A percentile compares a stretch with the other conserved stretches of the same genome.
Conservation (phyloP, 2,329 filamentous ascomycete species). For the Aspergillus sp. region DNA sequence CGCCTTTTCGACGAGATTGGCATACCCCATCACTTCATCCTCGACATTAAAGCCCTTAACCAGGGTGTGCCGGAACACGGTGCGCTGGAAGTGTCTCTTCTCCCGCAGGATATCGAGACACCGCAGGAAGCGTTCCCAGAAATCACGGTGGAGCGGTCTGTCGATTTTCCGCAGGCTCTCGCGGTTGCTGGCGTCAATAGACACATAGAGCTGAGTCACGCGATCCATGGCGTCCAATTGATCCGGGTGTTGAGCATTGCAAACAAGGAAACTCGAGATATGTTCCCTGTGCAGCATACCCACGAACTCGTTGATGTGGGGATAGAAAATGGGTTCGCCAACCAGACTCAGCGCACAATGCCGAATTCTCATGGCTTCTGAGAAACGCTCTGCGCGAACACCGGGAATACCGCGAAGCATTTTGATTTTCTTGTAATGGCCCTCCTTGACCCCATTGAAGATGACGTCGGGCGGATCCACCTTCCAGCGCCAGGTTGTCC, state of each 20-base stretch:
- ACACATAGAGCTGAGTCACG: conserved; percentile 93
- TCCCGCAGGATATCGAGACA: conserved; percentile 83
- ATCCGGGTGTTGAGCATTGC: conserved; percentile 92
- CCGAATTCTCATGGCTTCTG: conserved; percentile 83
- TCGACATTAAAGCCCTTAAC: conserved; percentile 98
- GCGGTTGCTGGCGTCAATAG: conserved; percentile 86
- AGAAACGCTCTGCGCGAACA: conserved; percentile 81
- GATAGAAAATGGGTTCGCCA: conserved; percentile 98
- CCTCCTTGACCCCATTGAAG: conserved; percentile 79
- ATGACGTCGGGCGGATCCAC: conserved; percentile 86
- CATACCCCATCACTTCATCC: conserved; percentile 84
- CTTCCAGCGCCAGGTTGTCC: conserved; percentile 93
- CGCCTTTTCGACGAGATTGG: conserved; percentile 73
- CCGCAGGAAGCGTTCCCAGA: conserved; percentile 89
- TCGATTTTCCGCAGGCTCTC: conserved; percentile 84
- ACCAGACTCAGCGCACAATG: conserved; percentile 90
- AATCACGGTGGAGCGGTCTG: conserved; percentile 84
- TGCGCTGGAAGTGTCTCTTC: conserved; percentile 75
- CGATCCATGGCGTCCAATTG: conserved; percentile 72
- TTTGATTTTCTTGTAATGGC: conserved; percentile 95
- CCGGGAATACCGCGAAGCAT: conserved; percentile 92
- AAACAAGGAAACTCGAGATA: conserved; percentile 91
- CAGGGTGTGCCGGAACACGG: conserved; percentile 87
- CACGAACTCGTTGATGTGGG: conserved; percentile 89
- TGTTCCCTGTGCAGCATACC: conserved; percentile 71